Evolutionary conservation across 208 protist species (phyloP).

Genomic region (Zelonia costaricensis): DNA sequence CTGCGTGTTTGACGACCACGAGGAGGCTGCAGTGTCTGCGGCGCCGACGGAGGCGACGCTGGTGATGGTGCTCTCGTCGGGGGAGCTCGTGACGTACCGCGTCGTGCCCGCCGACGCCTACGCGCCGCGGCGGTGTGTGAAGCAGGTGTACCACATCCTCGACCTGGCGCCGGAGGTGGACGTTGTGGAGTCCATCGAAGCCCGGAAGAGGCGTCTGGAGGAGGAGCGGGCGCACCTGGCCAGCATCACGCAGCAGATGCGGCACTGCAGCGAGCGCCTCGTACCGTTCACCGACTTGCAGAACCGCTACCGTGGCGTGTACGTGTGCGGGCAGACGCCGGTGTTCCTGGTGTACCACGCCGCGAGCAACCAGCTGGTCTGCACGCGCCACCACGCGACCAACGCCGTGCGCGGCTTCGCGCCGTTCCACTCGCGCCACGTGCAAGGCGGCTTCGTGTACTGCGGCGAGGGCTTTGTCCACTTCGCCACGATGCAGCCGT

Average conservation of each 20-base stretch:
- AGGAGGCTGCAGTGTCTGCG: constrained; percentile 2
- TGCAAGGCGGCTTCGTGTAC: constrained; percentile 69
- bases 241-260: constrained; percentile 63
- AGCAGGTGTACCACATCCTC: constrained; percentile 75
- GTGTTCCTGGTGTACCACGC: constrained; percentile 76
- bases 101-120: constrained; percentile 36
- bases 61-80: constrained; percentile 59
- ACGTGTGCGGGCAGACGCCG: constrained; percentile 86
- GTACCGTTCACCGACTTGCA: constrained; percentile 49
- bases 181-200: constrained; percentile 76
- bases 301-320: constrained; percentile 50
- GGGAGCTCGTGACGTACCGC: constrained; percentile 79
- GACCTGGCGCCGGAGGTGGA: constrained; percentile 70
- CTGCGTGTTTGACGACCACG: constrained; percentile 44
- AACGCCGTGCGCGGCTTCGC: constrained; percentile 76
- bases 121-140: constrained; percentile 64
- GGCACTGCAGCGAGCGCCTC: constrained; percentile 68
- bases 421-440: constrained; percentile 57
- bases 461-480: constrained; percentile 81
- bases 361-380: constrained; percentile 50
- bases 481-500: constrained; percentile 71
- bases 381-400: constrained; percentile 56
- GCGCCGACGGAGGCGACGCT: constrained; percentile 38
- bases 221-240: constrained; percentile 56
- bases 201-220: constrained; percentile 60